Evolutionary conservation across 306 rosid genomes (phyloP), one percentile per base, ranked within the genome.

Genomic region (Glycine latifolia): DNA sequence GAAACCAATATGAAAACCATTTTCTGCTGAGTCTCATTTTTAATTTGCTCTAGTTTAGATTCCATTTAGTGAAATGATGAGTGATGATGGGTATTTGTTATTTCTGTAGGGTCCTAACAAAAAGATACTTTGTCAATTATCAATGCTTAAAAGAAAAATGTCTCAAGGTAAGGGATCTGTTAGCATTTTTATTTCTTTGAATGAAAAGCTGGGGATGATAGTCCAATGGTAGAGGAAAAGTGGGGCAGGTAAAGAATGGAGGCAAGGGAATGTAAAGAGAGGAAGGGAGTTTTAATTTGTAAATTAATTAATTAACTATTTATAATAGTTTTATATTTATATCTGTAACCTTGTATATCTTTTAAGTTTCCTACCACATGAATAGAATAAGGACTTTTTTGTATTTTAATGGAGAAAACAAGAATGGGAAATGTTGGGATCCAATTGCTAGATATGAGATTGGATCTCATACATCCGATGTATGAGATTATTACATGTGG

Each of bases 141-240:
- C 99, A 54, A 95, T 95, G 98, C 99, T 93, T 59, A 92, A 91
- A 84, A 91, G 99, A 85, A 93, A 74, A 87, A 93, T 95, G 89
- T 93, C 97, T 82, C 98, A 93, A 88, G 97, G 99, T 85, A 84
- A 77, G 87, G 79, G 75, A 63, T 79, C 65, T 31, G 14, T 47
- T 66, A 73, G 41, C 31, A 14, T 46, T 78, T 61, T 61, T 46
- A 14, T 35, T 39, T 3, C 33, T 43, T 68, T 78, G n/a, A 78
- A 68, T 81, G 69, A 33, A 55, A 81, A 43, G 41, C 13, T 46
- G 56, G 73, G 33, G 39, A 5, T 54, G 66, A 6, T 53, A 68
- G 66, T 37, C 59, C 16, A 41, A 55, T 58, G 46, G 70, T 39
- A 3, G 43, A 15, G 66, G 56, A 82, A 76, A 76, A 15, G 55